Base-by-base conservation (phyloP, 2,329 filamentous ascomycete species). In the Gremmenia infestans region DNA sequence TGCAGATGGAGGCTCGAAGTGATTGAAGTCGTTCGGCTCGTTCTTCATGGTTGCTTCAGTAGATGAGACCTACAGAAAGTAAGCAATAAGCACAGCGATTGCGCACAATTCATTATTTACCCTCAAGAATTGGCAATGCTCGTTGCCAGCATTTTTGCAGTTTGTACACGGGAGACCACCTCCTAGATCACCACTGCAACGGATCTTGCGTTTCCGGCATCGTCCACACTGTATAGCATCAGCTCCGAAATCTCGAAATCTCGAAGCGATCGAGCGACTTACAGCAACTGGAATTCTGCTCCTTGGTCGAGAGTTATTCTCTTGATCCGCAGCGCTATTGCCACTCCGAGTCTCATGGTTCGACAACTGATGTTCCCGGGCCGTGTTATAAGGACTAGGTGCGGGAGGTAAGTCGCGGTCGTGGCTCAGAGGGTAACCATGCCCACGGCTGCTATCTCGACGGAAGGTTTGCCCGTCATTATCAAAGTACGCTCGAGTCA, bases 201-300 rank as follows among this genome's bases (percentile, higher is more conserved):
- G 87, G 66, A 97, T 97, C 78, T 97, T 97, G 57, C 93, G 83
- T 74, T 93, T 92, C 58, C 93, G 85, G 73, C 93, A 97, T 63
- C 93, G 85, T 37, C 85, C 83, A 71, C 93, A 97, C 93, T 97
- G 62, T 19, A 19, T 35, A 53, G 22, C 36, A 15, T 49, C 32
- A 47, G 42, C 51, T 52, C 46, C 35, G 47, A 40, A 7, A 9
- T 14, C 15, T n/a, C 35, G 47, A 40, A 7, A 9, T 14, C 15
- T n/a, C 46, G n/a, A 39, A 63, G 35, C n/a, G 32, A 23, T 52
- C 66, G 54, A 12, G 46, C 48, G 22, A 64, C 68, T 65, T 72
- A 81, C 79, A 22, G 79, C 79, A 47, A 81, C 76, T 39, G 73
- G 76, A 50, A 82, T 82, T 50, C 82, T 77, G 51, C 67, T 65